Base-by-base conservation (phyloP, 2,329 filamentous ascomycete species). In the Drechslerella stenobrocha region DNA sequence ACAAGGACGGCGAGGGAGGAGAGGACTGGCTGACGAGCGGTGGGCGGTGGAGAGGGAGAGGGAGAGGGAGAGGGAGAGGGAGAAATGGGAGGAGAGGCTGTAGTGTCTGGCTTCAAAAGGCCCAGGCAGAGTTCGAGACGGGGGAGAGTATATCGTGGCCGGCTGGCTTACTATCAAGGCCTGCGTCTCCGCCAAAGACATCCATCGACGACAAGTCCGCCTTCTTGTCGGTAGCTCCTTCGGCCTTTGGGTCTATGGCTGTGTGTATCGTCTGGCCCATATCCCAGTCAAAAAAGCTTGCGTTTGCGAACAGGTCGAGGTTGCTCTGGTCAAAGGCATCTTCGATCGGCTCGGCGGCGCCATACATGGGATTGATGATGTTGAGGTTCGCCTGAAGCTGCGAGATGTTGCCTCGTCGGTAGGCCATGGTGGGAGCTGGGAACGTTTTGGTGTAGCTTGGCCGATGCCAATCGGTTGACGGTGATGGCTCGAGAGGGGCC, bases 261-360 rank as follows among this genome's bases (percentile, higher is more conserved):
- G 50, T 34, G 74, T 84, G 81, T 67, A 80, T 80, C 74, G 82
- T 80, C 71, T 82, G 80, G n/a, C 82, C 82, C 35, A 83, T 79
- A 75, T 91, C 88, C 75, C 87, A 89, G 74, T 91, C 87, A 76
- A 87, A 88, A 77, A 92, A 92, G 72, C 89, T 84, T 45, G 87
- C 85, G 77, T 92, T 91, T 61, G 88, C 89, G 78, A 91, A 93
- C 74, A 90, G 82, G 52, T 86, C 85, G 51, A 92, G 79, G 70
- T 90, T 86, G 66, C 87, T 84, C 72, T 89, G 79, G 72, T 82
- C 82, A 76, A 86, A 82, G 52, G 80, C 77, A 55, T 87, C 83
- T 67, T 86, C 81, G 26, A 57, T 48, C 30, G 58, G 57, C 18
- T 61, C 64, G 1, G 46, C 57, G 1, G 56, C 42, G 24, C 64